Evolutionary conservation across 2,329 filamentous ascomycete species (phyloP).

Genomic region (Aspergillus sp.): DNA sequence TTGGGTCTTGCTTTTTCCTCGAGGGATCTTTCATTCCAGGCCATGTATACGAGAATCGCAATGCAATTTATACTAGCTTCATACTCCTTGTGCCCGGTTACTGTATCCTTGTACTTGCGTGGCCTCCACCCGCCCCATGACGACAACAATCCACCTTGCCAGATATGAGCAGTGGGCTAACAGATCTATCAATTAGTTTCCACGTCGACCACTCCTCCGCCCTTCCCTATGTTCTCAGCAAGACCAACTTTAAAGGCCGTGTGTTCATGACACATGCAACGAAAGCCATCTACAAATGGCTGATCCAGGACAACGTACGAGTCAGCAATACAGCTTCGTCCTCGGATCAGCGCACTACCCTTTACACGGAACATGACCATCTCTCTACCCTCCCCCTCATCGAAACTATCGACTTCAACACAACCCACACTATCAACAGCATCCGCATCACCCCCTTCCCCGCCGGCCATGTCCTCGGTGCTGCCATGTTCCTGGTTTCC

Average conservation of each 20-base stretch:
- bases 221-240: conserved; percentile 94
- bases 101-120: conserved; percentile 19
- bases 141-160: conserved; percentile 5
- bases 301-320: conserved; percentile 94
- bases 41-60: conserved; percentile 40
- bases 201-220: conserved; percentile 98
- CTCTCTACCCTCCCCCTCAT: conserved; percentile 90
- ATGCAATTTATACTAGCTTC: conserved; percentile 30
- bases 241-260: conserved; percentile 94
- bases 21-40: conserved; percentile 8
- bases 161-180: conserved; percentile 27
- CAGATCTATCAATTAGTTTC: conserved; percentile 64
- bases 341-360: conserved; percentile 62
- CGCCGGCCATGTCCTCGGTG: conserved; percentile 94
- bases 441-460: conserved; percentile 97
- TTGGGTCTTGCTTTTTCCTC: conserved; percentile 1
- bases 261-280: conserved; percentile 99
- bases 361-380: conserved; percentile 95
- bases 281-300: conserved; percentile 99
- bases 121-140: conserved; percentile 9
- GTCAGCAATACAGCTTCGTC: conserved; percentile 70
- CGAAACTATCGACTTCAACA: conserved; percentile 97
- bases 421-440: conserved; percentile 93
- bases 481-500: conserved; percentile 97
- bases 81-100: conserved; percentile 17